Evolutionary conservation across 306 rosid species (phyloP), one percentile per base, ranked within the genome.

Genomic region (Prunus kanzakura): DNA sequence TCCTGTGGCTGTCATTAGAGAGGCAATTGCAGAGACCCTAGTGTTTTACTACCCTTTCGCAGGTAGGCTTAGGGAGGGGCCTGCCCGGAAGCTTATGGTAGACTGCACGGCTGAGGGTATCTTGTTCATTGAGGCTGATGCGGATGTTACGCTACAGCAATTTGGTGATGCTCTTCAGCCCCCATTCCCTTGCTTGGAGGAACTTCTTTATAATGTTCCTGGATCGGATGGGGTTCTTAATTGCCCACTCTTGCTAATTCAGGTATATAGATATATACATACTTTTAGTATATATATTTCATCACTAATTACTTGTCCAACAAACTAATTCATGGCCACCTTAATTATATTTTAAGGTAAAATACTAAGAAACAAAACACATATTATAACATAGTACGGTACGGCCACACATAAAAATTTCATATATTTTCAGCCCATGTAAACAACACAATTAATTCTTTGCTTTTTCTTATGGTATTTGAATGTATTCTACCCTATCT

Each of bases 71-170:
- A 25, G 85, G 38, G 88, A 81, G 70, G 84, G 78, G 11, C 70
- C 81, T n/a, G 50, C 32, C 14, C 52, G 84, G 13, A 84, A 84
- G 67, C 68, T 86, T 4, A n/a, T 38, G 45, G 88, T 86, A 38
- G 90, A 84, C 23, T 88, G 90, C 32, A 84, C 76, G 2, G 90
- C 74, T 3, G 88, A 87, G 14, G 91, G 89, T 2, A 67, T 87
- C 6, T 3, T 85, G 22, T 87, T 85, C 71, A 12, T 85, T 41
- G 87, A 83, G 69, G 91, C 87, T 4, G 84, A 82, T 4, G 89
- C 89, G 0, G 86, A 87, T 9, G 81, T 87, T 6, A 64, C 79
- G 3, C 78, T 87, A 4, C 15, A 69, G n/a, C 73, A 85, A 11
- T 75, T 85, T 29, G 80, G 86, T 16, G 80, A 76, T 13, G 49